These are phyloP conservation scores for Pinus albicaulis DNA, from an alignment of 75 land plant species.

Conservation along the genomic window DNA sequence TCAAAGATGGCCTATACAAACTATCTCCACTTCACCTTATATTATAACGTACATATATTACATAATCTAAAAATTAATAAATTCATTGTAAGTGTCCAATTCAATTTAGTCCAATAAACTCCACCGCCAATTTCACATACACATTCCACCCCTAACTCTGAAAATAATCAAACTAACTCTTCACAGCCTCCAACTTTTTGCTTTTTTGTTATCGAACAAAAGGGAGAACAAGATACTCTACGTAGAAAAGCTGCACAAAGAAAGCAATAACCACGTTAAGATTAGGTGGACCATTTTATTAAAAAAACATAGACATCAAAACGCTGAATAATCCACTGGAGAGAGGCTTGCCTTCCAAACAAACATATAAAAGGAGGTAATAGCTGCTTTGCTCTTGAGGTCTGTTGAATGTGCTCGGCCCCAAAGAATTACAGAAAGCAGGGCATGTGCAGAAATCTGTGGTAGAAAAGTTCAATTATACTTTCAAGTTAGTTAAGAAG, in stretches of 20 bases:
- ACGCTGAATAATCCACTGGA: background rate
- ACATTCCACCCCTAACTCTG: no score
- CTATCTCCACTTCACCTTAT: no score
- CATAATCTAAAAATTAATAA: no score
- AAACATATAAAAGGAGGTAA: constrained; percentile 95
- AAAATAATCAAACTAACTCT: no score
- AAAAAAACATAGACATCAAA: background rate
- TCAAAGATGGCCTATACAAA: no score
- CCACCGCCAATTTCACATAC: no score
- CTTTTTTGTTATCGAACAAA: constrained; percentile 59
- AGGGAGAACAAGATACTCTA: constrained; percentile 89
- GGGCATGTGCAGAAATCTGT: constrained; percentile 76
- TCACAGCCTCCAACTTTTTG: no score
- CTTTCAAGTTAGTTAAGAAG: background rate
- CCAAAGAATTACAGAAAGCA: constrained; percentile 75
- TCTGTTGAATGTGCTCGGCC: constrained; percentile 54
- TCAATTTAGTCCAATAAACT: no score
- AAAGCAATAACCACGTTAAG: constrained; percentile 2
- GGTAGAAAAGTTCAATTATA: background rate
- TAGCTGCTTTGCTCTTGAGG: constrained; percentile 70
- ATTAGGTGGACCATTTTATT: background rate
- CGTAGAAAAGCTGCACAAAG: constrained; percentile 90
- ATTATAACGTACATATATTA: no score
- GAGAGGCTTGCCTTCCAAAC: constrained; percentile 83
- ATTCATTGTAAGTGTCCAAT: no score